These are phyloP conservation scores for Zoysia pacifica DNA, from an alignment of 176 grass and related monocot species.

Conservation along the genomic window DNA sequence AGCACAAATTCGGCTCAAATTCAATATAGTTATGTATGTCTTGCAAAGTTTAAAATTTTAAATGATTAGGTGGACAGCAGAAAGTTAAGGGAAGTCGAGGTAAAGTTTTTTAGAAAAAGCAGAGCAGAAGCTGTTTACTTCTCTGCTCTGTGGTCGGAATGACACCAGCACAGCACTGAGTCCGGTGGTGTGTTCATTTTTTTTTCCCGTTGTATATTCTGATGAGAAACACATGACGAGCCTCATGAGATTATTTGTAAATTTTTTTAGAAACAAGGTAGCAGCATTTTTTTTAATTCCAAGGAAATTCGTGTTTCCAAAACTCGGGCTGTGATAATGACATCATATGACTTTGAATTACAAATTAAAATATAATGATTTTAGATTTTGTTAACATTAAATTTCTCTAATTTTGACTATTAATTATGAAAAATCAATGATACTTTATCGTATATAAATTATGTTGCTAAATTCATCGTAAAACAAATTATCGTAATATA, in stretches of 20 bases:
- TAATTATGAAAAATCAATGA: too few relatives aligned
- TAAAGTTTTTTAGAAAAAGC: slow-evolving; percentile 4
- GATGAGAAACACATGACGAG: neutral
- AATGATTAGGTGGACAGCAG: slow-evolving; percentile 3
- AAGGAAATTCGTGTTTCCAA: neutral
- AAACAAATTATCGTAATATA: too few relatives aligned
- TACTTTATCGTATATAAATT: too few relatives aligned
- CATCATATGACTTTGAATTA: too few relatives aligned
- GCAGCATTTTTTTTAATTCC: neutral
- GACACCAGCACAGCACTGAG: neutral
- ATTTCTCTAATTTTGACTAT: too few relatives aligned
- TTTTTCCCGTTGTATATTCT: neutral
- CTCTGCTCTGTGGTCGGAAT: slow-evolving; percentile 26
- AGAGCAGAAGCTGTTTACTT: neutral
- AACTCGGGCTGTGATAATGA: neutral
- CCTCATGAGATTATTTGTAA: neutral
- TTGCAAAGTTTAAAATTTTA: neutral
- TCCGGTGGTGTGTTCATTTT: neutral
- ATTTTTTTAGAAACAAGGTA: neutral
- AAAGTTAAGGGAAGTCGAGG: slow-evolving; percentile 2
- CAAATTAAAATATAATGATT: too few relatives aligned
- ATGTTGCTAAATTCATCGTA: too few relatives aligned
- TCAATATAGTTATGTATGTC: too few relatives aligned
- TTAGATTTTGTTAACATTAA: too few relatives aligned
- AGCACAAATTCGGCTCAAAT: neutral